Percentiles rank a stretch among this genome's conserved stretches.
Evolutionary conservation across 345 rosid species (phyloP).

Genomic region (Aquilaria sinensis): DNA sequence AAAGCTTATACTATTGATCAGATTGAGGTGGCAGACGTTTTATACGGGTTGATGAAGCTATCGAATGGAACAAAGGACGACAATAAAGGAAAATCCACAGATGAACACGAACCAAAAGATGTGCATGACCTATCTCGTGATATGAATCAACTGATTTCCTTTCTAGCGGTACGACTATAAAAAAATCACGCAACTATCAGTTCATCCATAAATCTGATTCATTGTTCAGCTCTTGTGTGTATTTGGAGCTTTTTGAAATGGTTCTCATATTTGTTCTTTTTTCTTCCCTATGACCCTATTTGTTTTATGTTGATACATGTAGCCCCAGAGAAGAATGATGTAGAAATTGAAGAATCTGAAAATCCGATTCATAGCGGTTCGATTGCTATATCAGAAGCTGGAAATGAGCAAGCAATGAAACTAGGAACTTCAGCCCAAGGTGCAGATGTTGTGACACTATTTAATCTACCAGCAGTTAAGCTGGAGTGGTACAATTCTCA

Average conservation of each 20-base stretch:
- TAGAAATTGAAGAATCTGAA: slow-evolving; percentile 22
- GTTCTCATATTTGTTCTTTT: not conserved
- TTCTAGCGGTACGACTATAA: slow-evolving; percentile 4
- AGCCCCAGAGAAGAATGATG: slow-evolving; percentile 24
- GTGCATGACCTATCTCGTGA: slow-evolving; percentile 5
- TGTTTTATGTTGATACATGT: slow-evolving; percentile 10
- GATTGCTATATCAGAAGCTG: slow-evolving; percentile 3
- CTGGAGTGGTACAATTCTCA: slow-evolving; percentile 31
- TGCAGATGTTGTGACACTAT: slow-evolving; percentile 9
- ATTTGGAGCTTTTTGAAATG: not conserved
- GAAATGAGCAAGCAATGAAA: slow-evolving; percentile 11
- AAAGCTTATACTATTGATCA: slow-evolving; percentile 42
- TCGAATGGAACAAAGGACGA: slow-evolving; percentile 29
- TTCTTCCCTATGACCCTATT: not conserved
- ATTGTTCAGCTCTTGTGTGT: slow-evolving; percentile 4
- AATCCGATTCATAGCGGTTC: slow-evolving; percentile 2
- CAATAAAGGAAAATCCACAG: slow-evolving; percentile 10
- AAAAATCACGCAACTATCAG: not conserved
- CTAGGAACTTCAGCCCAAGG: slow-evolving; percentile 11
- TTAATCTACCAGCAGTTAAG: slow-evolving; percentile 20
- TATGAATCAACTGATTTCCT: slow-evolving; percentile 5
- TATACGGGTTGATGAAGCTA: slow-evolving; percentile 44
- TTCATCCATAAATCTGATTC: slow-evolving; percentile 13
- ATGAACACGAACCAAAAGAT: slow-evolving; percentile 22
- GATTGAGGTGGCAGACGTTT: slow-evolving; percentile 63